Evolutionary conservation across 1,284 basidiomycete species (phyloP).

Genomic region (Fomitopsis pinicola): DNA sequence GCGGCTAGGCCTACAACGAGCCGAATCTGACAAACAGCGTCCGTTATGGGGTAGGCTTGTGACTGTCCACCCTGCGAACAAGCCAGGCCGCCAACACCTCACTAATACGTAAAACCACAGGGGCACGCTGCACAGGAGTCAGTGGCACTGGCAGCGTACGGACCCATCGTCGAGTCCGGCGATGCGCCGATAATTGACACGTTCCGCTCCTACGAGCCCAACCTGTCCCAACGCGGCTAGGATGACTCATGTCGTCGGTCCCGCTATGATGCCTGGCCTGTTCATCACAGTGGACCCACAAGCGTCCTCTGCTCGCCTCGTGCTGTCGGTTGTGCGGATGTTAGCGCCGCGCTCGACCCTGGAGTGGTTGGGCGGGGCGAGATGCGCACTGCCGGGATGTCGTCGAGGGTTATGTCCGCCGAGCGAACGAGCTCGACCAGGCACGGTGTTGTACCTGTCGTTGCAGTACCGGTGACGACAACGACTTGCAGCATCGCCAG

Average conservation of each 20-base stretch:
- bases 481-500: background rate
- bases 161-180: background rate
- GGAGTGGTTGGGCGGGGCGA: no score
- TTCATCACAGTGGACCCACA: background rate
- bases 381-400: no score
- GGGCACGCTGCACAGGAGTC: background rate
- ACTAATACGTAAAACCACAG: background rate
- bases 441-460: no score
- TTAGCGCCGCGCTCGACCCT: background rate
- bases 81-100: background rate
- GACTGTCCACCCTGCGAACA: no score
- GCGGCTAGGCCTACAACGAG: no score
- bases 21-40: no score
- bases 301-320: background rate
- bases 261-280: background rate
- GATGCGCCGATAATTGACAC: background rate
- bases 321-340: background rate
- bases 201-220: background rate
- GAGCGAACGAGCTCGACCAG: no score
- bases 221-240: background rate
- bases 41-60: no score
- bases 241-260: background rate
- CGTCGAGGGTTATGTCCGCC: no score
- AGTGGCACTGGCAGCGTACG: no score
- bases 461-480: background rate